phyloP scores from a whole-genome alignment of 2,329 filamentous ascomycete genomes.

The Clarireedia homoeocarpa region DNA sequence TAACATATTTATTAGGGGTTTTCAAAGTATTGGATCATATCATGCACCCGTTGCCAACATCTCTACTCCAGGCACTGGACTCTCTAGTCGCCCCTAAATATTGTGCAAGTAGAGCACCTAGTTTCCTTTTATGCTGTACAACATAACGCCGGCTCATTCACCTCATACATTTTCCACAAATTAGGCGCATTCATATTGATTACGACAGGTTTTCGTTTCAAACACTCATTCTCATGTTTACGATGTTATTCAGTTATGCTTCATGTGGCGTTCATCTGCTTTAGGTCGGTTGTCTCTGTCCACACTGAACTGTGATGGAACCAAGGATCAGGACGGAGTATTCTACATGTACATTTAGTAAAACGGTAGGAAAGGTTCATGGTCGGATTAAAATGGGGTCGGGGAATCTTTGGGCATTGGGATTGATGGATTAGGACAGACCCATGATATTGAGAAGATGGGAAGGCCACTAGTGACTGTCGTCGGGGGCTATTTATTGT shows the following conservation, averaged over 20 bases:
- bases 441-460: no score
- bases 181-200: background rate
- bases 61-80: conserved; percentile 5
- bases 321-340: background rate
- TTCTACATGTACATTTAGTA: background rate
- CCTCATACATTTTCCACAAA: background rate
- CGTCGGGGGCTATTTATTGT: no score
- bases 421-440: background rate
- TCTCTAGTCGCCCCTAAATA: background rate
- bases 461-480: no score
- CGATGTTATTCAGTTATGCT: background rate
- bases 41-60: conserved; percentile 33
- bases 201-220: background rate
- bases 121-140: background rate
- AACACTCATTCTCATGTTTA: background rate
- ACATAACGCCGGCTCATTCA: background rate
- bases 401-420: background rate
- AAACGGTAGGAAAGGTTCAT: background rate
- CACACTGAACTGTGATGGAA: background rate
- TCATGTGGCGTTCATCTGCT: background rate
- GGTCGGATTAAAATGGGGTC: background rate
- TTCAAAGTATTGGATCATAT: conserved; percentile 57
- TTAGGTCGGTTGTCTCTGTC: background rate
- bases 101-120: background rate
- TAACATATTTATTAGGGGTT: conserved; percentile 38